A percentile compares a stretch with the other conserved stretches of the same genome.
These are phyloP conservation scores for Fusarium pininemorale DNA, from an alignment of 2,329 filamentous ascomycete genomes.

Conservation along the genomic window DNA sequence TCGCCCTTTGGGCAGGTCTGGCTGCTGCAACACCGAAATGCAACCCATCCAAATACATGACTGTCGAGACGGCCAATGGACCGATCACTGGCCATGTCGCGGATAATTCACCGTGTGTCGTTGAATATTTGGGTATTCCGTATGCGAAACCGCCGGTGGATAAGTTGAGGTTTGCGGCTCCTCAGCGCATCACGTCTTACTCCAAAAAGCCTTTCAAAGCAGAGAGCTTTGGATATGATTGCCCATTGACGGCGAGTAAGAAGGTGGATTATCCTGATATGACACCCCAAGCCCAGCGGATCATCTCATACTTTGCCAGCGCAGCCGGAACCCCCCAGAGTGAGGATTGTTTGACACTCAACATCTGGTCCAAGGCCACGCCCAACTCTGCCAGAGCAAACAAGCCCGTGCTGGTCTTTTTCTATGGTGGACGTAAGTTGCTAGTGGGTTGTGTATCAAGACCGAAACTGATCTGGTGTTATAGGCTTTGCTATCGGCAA, in stretches of 20 bases:
- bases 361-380: conserved; percentile 35
- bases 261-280: conserved; percentile 30
- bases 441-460: neutral
- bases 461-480: neutral
- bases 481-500: conserved; percentile 50
- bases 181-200: conserved; percentile 39
- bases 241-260: conserved; percentile 28
- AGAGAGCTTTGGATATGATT: conserved; percentile 26
- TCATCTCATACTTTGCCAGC: conserved; percentile 35
- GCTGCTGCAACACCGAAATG: conserved; percentile 20
- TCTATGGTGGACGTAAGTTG: conserved; percentile 33
- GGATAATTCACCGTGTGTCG: conserved; percentile 42
- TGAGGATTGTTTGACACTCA: conserved; percentile 37
- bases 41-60: conserved; percentile 26
- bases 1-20: conserved; percentile 14
- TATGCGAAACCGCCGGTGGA: conserved; percentile 52
- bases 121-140: conserved; percentile 53
- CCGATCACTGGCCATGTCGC: conserved; percentile 47
- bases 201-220: conserved; percentile 14
- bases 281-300: conserved; percentile 32
- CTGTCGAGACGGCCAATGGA: conserved; percentile 47
- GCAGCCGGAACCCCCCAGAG: conserved; percentile 27
- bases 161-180: conserved; percentile 49
- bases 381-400: conserved; percentile 15
- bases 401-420: conserved; percentile 37